Conservation (phyloP, 306 rosid species). For the Carpinus viminea region DNA sequence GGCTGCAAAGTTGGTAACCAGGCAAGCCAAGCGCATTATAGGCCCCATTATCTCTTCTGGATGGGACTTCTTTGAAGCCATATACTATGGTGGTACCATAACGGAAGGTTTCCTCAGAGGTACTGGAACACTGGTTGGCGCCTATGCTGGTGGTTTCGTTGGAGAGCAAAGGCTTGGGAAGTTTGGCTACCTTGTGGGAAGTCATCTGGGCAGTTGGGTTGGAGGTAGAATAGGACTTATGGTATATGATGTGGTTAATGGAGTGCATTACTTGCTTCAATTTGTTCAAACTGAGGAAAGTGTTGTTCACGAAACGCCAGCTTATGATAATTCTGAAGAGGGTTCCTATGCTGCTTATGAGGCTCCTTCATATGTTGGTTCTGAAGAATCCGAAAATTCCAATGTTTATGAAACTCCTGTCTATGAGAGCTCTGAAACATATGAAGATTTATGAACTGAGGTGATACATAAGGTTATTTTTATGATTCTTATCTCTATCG, state of each 20-base stretch:
- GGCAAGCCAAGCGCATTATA: conserved; percentile 57
- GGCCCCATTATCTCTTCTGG: conserved; percentile 87
- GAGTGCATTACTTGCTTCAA: conserved; percentile 60
- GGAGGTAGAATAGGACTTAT: conserved; percentile 90
- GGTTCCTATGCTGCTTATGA: conserved; percentile 28
- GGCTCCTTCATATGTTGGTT: conserved; percentile 24
- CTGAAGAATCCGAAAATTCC: conserved; percentile 35
- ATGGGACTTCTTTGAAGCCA: conserved; percentile 89
- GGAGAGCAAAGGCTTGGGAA: conserved; percentile 82
- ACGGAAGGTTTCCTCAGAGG: conserved; percentile 76
- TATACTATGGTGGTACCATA: conserved; percentile 74
- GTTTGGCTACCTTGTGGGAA: conserved; percentile 86
- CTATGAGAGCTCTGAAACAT: conserved; percentile 36
- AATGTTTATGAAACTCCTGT: conserved; percentile 32
- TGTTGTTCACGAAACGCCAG: conserved; percentile 33
- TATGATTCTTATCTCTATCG: conserved; percentile 4
- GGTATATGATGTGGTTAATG: conserved; percentile 80
- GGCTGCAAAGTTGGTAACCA: conserved; percentile 72
- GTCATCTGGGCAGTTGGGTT: conserved; percentile 86
- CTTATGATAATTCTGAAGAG: conserved; percentile 38
- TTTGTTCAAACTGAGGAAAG: conserved; percentile 33
- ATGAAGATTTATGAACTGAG: conserved; percentile 57
- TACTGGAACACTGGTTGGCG: conserved; percentile 68
- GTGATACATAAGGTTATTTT: conserved; percentile 21
- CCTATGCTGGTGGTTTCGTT: conserved; percentile 63